Conservation (phyloP, 2,329 filamentous ascomycete species). For the Knufia fluminis region DNA sequence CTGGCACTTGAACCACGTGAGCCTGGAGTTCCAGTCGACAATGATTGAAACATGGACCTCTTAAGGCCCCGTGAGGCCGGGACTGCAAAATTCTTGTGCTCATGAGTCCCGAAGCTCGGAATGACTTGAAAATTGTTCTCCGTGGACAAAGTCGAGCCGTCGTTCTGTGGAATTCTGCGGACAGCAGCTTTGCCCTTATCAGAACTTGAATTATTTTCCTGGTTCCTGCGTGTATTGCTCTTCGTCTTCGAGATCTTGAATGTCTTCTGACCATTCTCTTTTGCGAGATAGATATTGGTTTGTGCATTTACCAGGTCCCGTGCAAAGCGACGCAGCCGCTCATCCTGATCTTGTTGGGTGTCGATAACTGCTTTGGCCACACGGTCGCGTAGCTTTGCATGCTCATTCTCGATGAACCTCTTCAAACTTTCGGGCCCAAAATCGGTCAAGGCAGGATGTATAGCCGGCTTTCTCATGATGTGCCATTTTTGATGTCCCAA, state of each 20-base stretch:
- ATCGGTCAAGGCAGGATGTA: constrained; percentile 15
- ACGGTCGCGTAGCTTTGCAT: constrained; percentile 10
- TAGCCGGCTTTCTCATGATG: background rate
- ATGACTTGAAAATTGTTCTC: too few species aligned
- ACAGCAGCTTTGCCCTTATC: background rate
- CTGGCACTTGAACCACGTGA: background rate
- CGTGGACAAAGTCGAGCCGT: too few species aligned
- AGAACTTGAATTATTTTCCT: background rate
- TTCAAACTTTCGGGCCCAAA: constrained; percentile 17
- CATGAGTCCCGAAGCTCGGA: too few species aligned
- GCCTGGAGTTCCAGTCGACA: background rate
- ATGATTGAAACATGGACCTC: background rate
- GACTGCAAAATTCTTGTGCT: too few species aligned
- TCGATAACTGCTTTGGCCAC: background rate
- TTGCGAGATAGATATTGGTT: background rate
- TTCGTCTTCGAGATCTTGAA: constrained; percentile 1
- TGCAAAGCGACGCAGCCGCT: constrained; percentile 9
- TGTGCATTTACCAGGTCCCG: constrained; percentile 9
- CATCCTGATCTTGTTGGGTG: background rate
- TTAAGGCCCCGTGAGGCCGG: background rate
- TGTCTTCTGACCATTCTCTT: background rate
- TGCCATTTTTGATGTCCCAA: constrained; percentile 2
- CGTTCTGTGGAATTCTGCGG: background rate
- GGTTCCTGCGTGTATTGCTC: background rate
- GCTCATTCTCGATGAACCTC: constrained; percentile 14